These are phyloP conservation scores for Fusarium pseudoanthophilum DNA, from an alignment of 2,329 filamentous ascomycete species.

Conservation along the genomic window DNA sequence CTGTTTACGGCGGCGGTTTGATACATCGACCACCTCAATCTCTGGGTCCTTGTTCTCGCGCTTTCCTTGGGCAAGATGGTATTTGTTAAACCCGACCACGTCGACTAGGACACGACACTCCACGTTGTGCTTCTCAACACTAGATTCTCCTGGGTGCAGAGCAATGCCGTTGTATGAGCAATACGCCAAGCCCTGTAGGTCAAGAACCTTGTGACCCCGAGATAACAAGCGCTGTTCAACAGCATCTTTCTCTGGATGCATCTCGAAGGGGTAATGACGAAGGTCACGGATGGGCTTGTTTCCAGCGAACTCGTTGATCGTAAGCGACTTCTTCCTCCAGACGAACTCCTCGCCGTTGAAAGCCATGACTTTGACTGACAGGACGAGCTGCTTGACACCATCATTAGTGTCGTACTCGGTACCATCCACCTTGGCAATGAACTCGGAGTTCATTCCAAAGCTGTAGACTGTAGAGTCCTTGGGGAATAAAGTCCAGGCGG, in stretches of 20 bases:
- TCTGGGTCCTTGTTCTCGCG: conserved; percentile 50
- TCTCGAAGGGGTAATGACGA: conserved; percentile 51
- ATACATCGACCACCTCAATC: conserved; percentile 38
- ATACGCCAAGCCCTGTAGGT: conserved; percentile 55
- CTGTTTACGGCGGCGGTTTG: not conserved
- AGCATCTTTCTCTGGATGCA: conserved; percentile 45
- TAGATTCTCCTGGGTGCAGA: conserved; percentile 36
- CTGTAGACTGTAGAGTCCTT: conserved; percentile 53
- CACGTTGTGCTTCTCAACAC: conserved; percentile 50
- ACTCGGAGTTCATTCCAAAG: conserved; percentile 53
- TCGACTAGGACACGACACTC: conserved; percentile 56
- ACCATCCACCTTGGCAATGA: conserved; percentile 53
- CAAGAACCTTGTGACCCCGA: conserved; percentile 54
- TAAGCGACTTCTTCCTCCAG: conserved; percentile 51
- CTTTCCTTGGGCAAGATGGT: conserved; percentile 50
- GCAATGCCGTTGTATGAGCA: conserved; percentile 56
- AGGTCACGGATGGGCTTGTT: conserved; percentile 56
- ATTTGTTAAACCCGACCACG: conserved; percentile 55
- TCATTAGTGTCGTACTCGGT: conserved; percentile 45
- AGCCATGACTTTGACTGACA: conserved; percentile 50
- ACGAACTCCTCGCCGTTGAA: conserved; percentile 56
- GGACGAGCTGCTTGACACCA: conserved; percentile 28
- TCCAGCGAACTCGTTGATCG: conserved; percentile 50
- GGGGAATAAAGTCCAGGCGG: conserved; percentile 59
- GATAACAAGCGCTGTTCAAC: conserved; percentile 46